Percentiles rank a stretch among this genome's conserved stretches.
phyloP scores from a whole-genome alignment of 2,329 filamentous ascomycete species.

The Exophiala sideris region DNA sequence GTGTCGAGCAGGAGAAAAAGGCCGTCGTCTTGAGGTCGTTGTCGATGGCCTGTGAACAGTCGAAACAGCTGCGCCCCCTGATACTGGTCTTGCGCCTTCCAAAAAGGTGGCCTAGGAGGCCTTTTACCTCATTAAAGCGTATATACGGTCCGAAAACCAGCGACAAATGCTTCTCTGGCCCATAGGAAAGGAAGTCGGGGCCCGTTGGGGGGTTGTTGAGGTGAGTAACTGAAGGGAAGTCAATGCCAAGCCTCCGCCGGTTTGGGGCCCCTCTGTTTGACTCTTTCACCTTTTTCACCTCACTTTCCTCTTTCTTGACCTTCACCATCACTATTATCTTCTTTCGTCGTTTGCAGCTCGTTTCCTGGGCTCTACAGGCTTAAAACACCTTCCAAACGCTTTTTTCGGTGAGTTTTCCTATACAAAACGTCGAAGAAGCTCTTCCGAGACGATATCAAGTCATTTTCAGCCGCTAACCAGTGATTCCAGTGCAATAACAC shows the following conservation, averaged over 20 bases:
- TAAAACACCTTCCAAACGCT: not conserved
- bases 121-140: too few relatives aligned
- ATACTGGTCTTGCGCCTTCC: too few relatives aligned
- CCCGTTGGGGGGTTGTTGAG: not conserved
- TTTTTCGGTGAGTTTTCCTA: not conserved
- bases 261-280: slow-evolving; percentile 1
- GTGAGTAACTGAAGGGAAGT: not conserved
- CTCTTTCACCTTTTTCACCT: not conserved
- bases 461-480: too few relatives aligned
- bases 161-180: not conserved
- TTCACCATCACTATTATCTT: not conserved
- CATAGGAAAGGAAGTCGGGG: not conserved
- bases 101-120: too few relatives aligned
- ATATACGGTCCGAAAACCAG: too few relatives aligned
- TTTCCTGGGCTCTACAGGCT: not conserved
- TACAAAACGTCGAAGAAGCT: not conserved
- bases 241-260: slow-evolving; percentile 5
- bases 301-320: slow-evolving; percentile 2
- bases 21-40: too few relatives aligned
- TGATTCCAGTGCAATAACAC: too few relatives aligned
- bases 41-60: too few relatives aligned
- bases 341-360: slow-evolving; percentile 3
- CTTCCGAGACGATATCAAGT: too few relatives aligned
- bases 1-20: too few relatives aligned
- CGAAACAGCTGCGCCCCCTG: too few relatives aligned